These are phyloP conservation scores for Lentinula sp. DNA, from an alignment of 768 basidiomycete genomes.

Conservation along the genomic window DNA sequence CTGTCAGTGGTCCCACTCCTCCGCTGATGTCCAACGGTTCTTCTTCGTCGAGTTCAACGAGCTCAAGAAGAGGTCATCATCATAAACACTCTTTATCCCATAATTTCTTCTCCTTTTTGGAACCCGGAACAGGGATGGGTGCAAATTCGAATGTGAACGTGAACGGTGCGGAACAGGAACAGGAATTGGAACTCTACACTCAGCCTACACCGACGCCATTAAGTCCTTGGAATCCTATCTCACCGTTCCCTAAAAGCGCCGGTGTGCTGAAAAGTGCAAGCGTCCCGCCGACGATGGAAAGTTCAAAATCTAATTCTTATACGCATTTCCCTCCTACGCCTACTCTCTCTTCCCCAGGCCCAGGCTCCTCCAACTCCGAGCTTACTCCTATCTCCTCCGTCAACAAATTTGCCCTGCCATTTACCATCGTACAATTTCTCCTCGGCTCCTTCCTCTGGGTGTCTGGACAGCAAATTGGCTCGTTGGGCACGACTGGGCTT, in stretches of 20 bases:
- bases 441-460: slow-evolving; percentile 83
- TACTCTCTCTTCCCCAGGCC: neutral
- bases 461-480: slow-evolving; percentile 81
- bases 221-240: slow-evolving; percentile 64
- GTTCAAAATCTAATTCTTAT: neutral
- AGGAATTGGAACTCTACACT: slow-evolving; percentile 37
- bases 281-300: neutral
- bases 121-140: slow-evolving; percentile 44
- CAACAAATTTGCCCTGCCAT: slow-evolving; percentile 8
- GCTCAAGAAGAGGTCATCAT: slow-evolving; percentile 68
- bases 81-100: slow-evolving; percentile 94
- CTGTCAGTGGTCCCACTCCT: slow-evolving; percentile 22
- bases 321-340: neutral
- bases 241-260: slow-evolving; percentile 18
- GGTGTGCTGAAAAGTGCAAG: neutral
- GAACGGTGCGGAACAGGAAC: slow-evolving; percentile 9
- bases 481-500: slow-evolving; percentile 80
- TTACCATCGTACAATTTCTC: slow-evolving; percentile 42
- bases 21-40: slow-evolving; percentile 18
- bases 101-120: slow-evolving; percentile 93
- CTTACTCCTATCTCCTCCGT: neutral
- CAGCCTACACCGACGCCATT: slow-evolving; percentile 54
- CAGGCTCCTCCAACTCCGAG: neutral
- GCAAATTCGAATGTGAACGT: neutral
- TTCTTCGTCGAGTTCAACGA: slow-evolving; percentile 17